Evolutionary conservation across 352 stramenopile species (phyloP).

Genomic region (Phytophthora europaea): DNA sequence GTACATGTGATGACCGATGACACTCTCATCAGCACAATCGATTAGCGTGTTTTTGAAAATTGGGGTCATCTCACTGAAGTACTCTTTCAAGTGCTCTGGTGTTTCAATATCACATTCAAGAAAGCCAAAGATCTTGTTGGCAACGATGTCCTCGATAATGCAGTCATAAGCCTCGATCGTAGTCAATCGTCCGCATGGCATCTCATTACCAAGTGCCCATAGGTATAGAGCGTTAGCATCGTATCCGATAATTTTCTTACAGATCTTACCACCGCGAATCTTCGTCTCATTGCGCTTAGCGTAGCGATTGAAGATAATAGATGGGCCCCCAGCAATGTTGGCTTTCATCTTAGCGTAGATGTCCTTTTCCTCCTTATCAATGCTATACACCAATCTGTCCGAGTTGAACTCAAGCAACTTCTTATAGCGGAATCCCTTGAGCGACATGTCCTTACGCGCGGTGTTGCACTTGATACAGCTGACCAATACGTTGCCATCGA

Average conservation of each 20-base stretch:
- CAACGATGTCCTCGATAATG: constrained; percentile 28
- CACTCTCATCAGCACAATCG: too few species aligned
- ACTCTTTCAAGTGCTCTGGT: not conserved
- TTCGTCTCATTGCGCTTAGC: too few species aligned
- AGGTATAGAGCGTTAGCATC: too few species aligned
- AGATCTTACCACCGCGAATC: too few species aligned
- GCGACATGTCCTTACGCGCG: not conserved
- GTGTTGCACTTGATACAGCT: too few species aligned
- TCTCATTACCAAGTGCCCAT: too few species aligned
- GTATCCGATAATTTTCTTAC: too few species aligned
- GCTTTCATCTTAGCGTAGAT: constrained; percentile 32
- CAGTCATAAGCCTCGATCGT: constrained; percentile 2
- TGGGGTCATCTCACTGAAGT: constrained; percentile 27
- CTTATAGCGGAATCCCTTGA: constrained; percentile 24
- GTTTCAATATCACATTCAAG: not conserved
- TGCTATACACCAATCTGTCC: constrained; percentile 23
- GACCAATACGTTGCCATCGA: too few species aligned
- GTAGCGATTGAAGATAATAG: constrained; percentile 2
- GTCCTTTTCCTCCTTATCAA: constrained; percentile 30
- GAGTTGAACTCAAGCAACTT: constrained; percentile 37
- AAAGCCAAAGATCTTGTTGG: not conserved
- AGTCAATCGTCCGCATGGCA: too few species aligned
- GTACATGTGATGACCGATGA: too few species aligned
- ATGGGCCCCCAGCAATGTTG: constrained; percentile 33
- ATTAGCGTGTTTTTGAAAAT: constrained; percentile 21